phyloP scores from a whole-genome alignment of 768 basidiomycete species.

The Macrolepiota albuminosa region DNA sequence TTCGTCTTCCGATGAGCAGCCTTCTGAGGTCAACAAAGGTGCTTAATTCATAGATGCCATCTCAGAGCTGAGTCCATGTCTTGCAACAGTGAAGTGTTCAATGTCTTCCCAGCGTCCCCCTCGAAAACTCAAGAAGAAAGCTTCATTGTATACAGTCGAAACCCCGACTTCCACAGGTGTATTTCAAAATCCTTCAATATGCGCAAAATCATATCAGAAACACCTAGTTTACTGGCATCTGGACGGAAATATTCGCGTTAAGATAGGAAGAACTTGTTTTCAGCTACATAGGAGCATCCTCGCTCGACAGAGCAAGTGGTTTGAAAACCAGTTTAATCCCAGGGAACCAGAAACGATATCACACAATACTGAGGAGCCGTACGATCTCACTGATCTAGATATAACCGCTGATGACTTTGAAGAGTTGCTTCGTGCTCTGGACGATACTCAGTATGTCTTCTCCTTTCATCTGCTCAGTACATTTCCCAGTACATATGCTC shows the following conservation, averaged over 20 bases:
- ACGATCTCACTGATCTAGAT: slow-evolving; percentile 3
- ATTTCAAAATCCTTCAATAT: background rate
- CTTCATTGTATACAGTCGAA: background rate
- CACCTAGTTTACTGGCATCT: slow-evolving; percentile 12
- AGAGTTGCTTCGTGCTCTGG: slow-evolving; percentile 24
- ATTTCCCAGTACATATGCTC: background rate
- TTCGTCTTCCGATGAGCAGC: background rate
- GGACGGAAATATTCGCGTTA: slow-evolving; percentile 14
- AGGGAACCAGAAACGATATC: background rate
- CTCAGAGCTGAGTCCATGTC: no score
- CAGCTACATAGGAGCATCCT: slow-evolving; percentile 18
- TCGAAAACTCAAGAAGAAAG: slow-evolving; percentile 1
- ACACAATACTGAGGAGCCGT: background rate
- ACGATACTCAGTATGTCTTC: slow-evolving; percentile 27
- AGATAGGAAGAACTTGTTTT: slow-evolving; percentile 9
- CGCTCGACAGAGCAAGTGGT: slow-evolving; percentile 12
- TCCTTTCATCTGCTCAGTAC: background rate
- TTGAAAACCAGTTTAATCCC: slow-evolving; percentile 9
- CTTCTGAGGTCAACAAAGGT: background rate
- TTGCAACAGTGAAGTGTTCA: background rate
- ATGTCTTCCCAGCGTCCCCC: background rate
- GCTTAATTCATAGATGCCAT: background rate
- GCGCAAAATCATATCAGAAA: slow-evolving; percentile 1
- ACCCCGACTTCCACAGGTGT: background rate
- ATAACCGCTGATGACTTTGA: slow-evolving; percentile 26